phyloP scores from a whole-genome alignment of 352 stramenopile genomes.

The Peronospora farinosa region DNA sequence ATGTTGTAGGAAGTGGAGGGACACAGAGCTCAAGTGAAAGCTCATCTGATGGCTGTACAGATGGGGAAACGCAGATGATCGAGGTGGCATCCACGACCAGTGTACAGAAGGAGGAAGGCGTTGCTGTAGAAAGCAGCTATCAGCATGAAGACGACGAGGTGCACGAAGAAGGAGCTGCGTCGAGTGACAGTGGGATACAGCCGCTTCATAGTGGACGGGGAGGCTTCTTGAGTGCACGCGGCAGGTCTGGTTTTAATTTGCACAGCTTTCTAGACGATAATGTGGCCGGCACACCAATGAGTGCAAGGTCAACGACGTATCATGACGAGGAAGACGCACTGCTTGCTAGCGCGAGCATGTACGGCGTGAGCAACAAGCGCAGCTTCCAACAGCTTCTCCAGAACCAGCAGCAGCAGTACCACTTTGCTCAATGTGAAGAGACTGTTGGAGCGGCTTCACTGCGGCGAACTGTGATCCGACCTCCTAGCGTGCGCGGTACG shows the following conservation, averaged over 20 bases:
- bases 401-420: slow-evolving; percentile 61
- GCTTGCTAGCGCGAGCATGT: slow-evolving; percentile 67
- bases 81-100: slow-evolving; percentile 18
- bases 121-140: background rate
- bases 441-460: slow-evolving; percentile 33
- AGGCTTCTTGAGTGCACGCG: slow-evolving; percentile 22
- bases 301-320: slow-evolving; percentile 43
- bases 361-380: slow-evolving; percentile 54
- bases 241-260: slow-evolving; percentile 15
- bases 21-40: slow-evolving; percentile 41
- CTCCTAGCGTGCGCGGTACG: slow-evolving; percentile 23
- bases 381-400: slow-evolving; percentile 65
- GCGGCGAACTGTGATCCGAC: slow-evolving; percentile 28
- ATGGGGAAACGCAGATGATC: slow-evolving; percentile 36
- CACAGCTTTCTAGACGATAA: slow-evolving; percentile 42
- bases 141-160: slow-evolving; percentile 4
- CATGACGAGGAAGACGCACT: slow-evolving; percentile 75
- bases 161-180: background rate
- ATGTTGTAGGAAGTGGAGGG: slow-evolving; percentile 23
- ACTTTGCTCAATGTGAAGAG: slow-evolving; percentile 50
- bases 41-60: slow-evolving; percentile 35
- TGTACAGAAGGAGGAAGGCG: slow-evolving; percentile 1
- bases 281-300: slow-evolving; percentile 42
- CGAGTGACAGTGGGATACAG: slow-evolving; percentile 10
- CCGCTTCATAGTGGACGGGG: slow-evolving; percentile 29